phyloP scores from a whole-genome alignment of 2,329 filamentous ascomycete species.

The Grosmannia clavigera region DNA sequence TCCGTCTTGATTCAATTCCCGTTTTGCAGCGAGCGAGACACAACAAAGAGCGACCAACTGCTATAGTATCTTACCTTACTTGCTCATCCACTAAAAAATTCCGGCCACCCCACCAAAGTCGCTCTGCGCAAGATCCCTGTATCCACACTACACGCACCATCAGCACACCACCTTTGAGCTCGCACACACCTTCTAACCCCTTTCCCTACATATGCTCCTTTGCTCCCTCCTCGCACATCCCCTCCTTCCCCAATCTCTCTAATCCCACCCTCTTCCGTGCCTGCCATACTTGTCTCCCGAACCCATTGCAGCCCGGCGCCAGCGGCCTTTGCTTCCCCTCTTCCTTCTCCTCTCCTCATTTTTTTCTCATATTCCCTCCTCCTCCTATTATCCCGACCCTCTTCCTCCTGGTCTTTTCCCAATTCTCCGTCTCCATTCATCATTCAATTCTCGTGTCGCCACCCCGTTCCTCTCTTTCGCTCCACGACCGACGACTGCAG shows the following conservation, averaged over 20 bases:
- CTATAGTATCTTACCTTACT: no score
- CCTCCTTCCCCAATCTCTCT: conserved; percentile 1
- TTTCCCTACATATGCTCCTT: not conserved
- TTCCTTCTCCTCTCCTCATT: not conserved
- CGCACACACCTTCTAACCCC: not conserved
- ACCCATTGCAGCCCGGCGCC: not conserved
- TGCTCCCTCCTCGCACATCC: not conserved
- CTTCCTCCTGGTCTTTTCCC: not conserved
- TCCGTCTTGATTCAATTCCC: no score
- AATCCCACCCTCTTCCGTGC: conserved; percentile 1
- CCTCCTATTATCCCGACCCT: not conserved
- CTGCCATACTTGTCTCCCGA: not conserved
- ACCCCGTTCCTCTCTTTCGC: not conserved
- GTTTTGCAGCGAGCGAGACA: no score
- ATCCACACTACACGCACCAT: not conserved
- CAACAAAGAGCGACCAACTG: no score
- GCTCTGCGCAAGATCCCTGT: not conserved
- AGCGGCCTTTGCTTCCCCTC: not conserved
- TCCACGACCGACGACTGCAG: not conserved
- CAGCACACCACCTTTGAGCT: not conserved
- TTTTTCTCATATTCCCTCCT: not conserved
- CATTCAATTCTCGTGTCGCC: not conserved
- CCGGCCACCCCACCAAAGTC: conserved; percentile 1
- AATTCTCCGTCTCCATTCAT: no score
- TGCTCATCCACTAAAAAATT: not conserved